Base-by-base conservation (phyloP, 2,329 filamentous ascomycete species). In the Alternaria metachromatica region DNA sequence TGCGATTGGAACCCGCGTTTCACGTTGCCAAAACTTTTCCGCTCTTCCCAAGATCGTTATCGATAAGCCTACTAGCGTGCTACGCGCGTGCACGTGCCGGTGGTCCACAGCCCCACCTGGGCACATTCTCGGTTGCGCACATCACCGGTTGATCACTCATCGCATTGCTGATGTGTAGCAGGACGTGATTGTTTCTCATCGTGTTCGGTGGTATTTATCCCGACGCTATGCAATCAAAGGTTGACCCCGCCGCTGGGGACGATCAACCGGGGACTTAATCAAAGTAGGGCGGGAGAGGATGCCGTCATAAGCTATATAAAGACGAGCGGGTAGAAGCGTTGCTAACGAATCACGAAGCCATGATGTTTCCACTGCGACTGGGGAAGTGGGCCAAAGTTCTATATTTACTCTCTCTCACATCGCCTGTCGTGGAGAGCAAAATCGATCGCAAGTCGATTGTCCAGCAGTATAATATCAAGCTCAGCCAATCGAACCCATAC, bases 401-500 rank as follows among this genome's bases (percentile, higher is more conserved):
- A 8, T 53, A 64, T n/a, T 25, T 68, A 28, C 50, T 67, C 10
- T 44, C 28, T 30, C 9, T 60, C 25, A 37, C 43, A 9, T 51
- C 33, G 18, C n/a, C 55, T 18, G 15, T 54, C 11, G 65, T 45
- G 23, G 55, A 70, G 21, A 48, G 67, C 46, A 68, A 62, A 20
- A 78, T 79, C 50, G 67, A 78, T 62, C 76, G 77, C 56, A 63
- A 74, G 53, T 57, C 69, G 9, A 72, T 78, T 23, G 69, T 78
- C 12, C 70, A 68, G 21, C 66, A 62, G 9, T 86, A 84, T 74
- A 87, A 85, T 60, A 81, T 85, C 33, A 78, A 71, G 49, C 83
- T 85, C 18, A 85, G 82, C 74, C 80, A 78, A 44, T 85, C 82
- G 61, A 84, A 85, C 4, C 68, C 76, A 15, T 83, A 82, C 20